Percentiles rank a stretch among this genome's conserved stretches.
These are phyloP conservation scores for Magnusiomyces paraingens DNA, from an alignment of 1,139 yeast species.

Conservation along the genomic window DNA sequence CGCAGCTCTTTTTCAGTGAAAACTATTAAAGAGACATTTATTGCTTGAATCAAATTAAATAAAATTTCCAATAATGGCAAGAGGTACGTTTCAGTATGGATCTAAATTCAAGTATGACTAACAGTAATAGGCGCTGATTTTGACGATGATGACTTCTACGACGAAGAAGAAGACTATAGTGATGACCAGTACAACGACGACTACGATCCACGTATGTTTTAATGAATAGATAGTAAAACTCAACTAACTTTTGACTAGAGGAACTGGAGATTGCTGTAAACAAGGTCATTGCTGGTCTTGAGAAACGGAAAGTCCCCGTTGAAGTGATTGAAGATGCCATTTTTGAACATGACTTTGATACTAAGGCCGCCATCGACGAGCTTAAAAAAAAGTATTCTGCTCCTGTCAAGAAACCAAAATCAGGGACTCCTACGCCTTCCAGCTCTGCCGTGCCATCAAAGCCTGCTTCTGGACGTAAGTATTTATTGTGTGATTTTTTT, in stretches of 20 bases:
- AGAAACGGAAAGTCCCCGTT: constrained; percentile 45
- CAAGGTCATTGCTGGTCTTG: constrained; percentile 44
- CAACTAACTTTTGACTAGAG: neutral
- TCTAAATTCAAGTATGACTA: neutral
- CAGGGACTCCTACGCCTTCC: neutral
- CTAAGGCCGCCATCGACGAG: constrained; percentile 39
- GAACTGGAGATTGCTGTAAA: constrained; percentile 17
- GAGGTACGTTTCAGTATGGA: neutral
- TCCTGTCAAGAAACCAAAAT: neutral
- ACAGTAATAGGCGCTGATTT: neutral
- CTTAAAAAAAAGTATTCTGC: neutral
- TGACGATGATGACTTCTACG: constrained; percentile 2
- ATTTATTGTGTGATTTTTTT: no score
- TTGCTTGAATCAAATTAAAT: neutral
- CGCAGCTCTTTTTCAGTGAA: no score
- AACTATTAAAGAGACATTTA: no score
- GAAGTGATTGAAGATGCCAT: constrained; percentile 52
- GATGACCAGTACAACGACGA: constrained; percentile 1
- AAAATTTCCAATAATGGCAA: neutral
- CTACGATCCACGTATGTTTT: neutral
- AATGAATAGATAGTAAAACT: neutral
- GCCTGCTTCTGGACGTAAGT: no score
- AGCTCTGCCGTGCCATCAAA: neutral
- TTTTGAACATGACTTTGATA: constrained; percentile 53
- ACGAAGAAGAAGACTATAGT: constrained; percentile 5